Evolutionary conservation across 2,329 filamentous ascomycete species (phyloP), one percentile per base, ranked within the genome.

Genomic region (Didymella pinodella): DNA sequence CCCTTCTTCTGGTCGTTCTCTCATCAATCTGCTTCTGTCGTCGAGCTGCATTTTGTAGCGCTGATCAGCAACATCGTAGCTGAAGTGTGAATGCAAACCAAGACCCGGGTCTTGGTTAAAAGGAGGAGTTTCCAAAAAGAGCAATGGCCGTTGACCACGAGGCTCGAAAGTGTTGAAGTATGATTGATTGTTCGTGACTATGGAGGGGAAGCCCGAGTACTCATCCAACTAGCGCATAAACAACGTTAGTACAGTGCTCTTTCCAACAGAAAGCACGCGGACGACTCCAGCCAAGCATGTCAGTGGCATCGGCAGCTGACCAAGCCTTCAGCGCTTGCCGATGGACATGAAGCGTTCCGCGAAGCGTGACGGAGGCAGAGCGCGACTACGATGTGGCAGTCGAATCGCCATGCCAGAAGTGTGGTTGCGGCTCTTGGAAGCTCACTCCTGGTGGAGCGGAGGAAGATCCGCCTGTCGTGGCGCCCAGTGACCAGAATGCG

Each of bases 401-500:
- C 28, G 16, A 26, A 7, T 10, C 5, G 0, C 22, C 11, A 45
- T 40, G 22, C 29, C 22, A 31, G 4, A 45, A 44, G 20, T 22
- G 36, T 31, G 7, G 22, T 29, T 44, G 49, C n/a, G 49, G 45
- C 44, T 45, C 45, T 40, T 53, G 49, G 48, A 22, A 12, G n/a
- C 16, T 26, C 20, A 18, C 31, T 20, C 44, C 28, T 36, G 4
- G 43, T 11, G 25, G 29, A 40, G 31, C 49, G 55, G 44, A 53
- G 55, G 2, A 7, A 26, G 29, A 26, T 52, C 55, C 48, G 55
- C n/a, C 2, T 4, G 55, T 38, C 55, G 32, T 43, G 55, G 52
- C 46, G 48, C 48, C 16, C 12, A 29, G 45, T 54, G 51, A 56
- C 54, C 61, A 66, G 25, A 59, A 50, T 66, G 65, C 63, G 65